These are phyloP conservation scores for Penium margaritaceum DNA, from an alignment of 139 green algal species.

Conservation along the genomic window DNA sequence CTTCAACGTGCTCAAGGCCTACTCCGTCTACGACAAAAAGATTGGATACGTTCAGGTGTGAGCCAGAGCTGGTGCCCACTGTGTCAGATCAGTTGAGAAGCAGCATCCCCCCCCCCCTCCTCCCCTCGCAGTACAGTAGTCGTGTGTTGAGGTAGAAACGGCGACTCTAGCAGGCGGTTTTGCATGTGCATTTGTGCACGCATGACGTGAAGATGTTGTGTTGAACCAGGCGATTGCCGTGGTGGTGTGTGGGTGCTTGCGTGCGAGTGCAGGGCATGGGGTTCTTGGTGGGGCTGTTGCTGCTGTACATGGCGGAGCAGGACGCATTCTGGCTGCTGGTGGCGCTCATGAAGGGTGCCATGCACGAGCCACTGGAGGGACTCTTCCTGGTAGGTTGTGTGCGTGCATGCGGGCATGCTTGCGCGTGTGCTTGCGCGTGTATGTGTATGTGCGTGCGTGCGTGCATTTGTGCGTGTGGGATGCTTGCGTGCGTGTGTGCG, in stretches of 20 bases:
- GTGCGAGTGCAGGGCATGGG: constrained; percentile 81
- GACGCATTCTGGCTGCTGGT: constrained; percentile 84
- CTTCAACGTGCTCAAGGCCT: constrained; percentile 70
- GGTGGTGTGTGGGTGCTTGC: too few species aligned
- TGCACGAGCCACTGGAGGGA: constrained; percentile 55
- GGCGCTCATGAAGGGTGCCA: constrained; percentile 63
- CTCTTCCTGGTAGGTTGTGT: constrained; percentile 54
- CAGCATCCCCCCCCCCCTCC: too few species aligned
- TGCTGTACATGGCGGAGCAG: constrained; percentile 80
- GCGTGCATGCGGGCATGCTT: too few species aligned
- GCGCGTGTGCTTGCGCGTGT: too few species aligned
- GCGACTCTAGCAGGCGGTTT: neutral
- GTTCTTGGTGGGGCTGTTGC: constrained; percentile 74
- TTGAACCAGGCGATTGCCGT: too few species aligned
- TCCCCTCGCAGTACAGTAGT: neutral
- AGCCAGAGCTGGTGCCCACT: neutral
- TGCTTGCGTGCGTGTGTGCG: too few species aligned
- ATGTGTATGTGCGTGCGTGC: too few species aligned
- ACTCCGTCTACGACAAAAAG: constrained; percentile 52
- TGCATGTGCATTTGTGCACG: too few species aligned
- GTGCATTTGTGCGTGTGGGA: too few species aligned
- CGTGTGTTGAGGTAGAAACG: neutral
- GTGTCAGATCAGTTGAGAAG: too few species aligned
- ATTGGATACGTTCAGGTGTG: constrained; percentile 69
- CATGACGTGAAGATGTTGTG: too few species aligned